Base-by-base conservation (phyloP, 1,139 yeast genomes). In the Casaregolazyma lundiana region DNA sequence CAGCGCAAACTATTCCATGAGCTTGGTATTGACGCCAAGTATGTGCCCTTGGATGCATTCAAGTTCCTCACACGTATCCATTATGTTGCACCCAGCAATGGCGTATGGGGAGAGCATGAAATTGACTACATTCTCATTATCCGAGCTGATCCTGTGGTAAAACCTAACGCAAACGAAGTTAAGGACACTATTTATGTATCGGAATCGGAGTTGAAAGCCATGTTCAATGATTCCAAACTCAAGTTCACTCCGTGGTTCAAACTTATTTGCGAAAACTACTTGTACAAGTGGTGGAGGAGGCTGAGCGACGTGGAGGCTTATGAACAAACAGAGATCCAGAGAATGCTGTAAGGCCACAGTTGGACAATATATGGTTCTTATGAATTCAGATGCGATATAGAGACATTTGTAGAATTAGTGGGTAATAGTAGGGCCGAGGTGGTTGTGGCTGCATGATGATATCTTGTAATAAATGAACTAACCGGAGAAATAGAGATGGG, bases 181-280 rank as follows among this genome's bases (percentile, higher is more conserved):
- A 81, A 81, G 63, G 96, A 86, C 63, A 71, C 71, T 60, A 77
- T 74, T 61, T 92, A 86, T 68, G 97, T 92, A 19, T 71, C 80
- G 36, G 78, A 77, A 26, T 69, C 70, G 1, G 83, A 85, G 56
- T 74, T 94, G 58, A 77, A 80, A 60, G 71, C 65, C 13, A 87
- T 94, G 97, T 87, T 92, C 64, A 60, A 74, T 29, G 88, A 89
- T 61, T 59, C 51, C 45, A 50, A 59, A 3, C 72, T 84, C 53
- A 75, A 78, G 16, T 94, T 92, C 67, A 92, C 99, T 4, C 98
- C 98, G 8, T 92, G 99, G 99, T 92, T 92, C 73, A 89, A 88
- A 68, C 78, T 92, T 56, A 92, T 92, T 58, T 94, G 98, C 65
- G 89, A 92, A 62, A 80, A 86, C 44, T 87, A 87, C 62, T 73